Percentiles rank a stretch among this genome's conserved stretches.
phyloP scores from a whole-genome alignment of 805 yeast species.

The Allodekkera sacchari region DNA sequence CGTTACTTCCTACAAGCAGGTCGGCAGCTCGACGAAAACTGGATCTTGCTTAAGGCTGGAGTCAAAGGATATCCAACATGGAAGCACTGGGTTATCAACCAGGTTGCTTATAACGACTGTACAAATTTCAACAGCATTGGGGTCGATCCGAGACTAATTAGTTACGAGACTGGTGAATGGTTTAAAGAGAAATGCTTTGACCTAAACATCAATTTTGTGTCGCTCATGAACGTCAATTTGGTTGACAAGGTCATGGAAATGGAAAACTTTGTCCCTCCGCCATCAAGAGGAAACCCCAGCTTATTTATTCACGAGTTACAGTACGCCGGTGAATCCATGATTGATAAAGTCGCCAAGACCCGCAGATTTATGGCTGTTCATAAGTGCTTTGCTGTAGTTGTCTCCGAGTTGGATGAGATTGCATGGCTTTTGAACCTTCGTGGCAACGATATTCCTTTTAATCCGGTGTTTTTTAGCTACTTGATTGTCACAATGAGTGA shows the following conservation, averaged over 20 bases:
- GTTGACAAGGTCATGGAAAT: constrained; percentile 67
- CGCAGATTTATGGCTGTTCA: constrained; percentile 19
- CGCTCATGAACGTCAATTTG: constrained; percentile 51
- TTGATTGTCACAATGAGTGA: constrained; percentile 34
- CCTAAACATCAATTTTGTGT: constrained; percentile 36
- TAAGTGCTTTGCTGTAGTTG: constrained; percentile 39
- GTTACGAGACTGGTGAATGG: constrained; percentile 36
- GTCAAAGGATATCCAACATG: constrained; percentile 62
- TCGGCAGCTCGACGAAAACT: constrained; percentile 67
- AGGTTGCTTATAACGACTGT: constrained; percentile 30
- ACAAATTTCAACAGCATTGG: constrained; percentile 51
- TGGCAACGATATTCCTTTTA: constrained; percentile 65
- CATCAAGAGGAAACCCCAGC: constrained; percentile 16
- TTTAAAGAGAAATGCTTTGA: constrained; percentile 26
- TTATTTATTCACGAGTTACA: constrained; percentile 29
- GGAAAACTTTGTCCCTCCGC: constrained; percentile 10
- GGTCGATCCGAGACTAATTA: constrained; percentile 73
- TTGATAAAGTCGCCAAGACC: constrained; percentile 28
- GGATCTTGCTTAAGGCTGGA: constrained; percentile 80
- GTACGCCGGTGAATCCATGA: constrained; percentile 32
- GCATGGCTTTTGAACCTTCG: constrained; percentile 48
- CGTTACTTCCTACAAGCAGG: constrained; percentile 89
- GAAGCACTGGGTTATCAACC: constrained; percentile 67
- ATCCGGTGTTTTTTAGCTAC: constrained; percentile 81
- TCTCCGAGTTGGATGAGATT: constrained; percentile 40